These are phyloP conservation scores for Cyberlindnera japonica DNA, from an alignment of 805 yeast genomes.

Conservation along the genomic window DNA sequence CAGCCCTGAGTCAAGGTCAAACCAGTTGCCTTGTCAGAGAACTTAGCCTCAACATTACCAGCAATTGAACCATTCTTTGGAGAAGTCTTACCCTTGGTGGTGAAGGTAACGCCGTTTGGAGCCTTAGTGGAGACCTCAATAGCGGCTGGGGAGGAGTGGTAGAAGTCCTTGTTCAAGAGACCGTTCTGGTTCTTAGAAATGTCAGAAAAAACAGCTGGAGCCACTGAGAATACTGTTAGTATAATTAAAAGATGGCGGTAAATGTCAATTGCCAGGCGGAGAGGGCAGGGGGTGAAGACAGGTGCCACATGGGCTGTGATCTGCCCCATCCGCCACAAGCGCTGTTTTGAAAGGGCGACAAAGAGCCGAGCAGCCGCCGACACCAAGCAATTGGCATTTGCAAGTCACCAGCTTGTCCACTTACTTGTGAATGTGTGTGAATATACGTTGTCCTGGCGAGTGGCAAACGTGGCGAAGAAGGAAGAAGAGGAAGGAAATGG, in stretches of 20 bases:
- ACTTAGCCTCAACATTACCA: slow-evolving; percentile 88
- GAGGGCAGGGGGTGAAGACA: background rate
- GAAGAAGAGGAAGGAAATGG: slow-evolving; percentile 1
- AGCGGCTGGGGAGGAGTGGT: slow-evolving; percentile 82
- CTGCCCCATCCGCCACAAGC: background rate
- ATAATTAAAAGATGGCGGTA: background rate
- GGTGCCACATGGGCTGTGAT: slow-evolving; percentile 4
- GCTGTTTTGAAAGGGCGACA: background rate
- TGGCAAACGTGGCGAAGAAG: background rate
- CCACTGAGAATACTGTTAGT: slow-evolving; percentile 38
- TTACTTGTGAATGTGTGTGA: background rate
- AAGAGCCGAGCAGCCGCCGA: background rate
- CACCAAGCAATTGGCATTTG: background rate
- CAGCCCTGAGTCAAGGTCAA: slow-evolving; percentile 95
- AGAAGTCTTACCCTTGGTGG: slow-evolving; percentile 85
- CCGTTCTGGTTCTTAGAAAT: slow-evolving; percentile 90
- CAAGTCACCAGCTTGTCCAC: background rate
- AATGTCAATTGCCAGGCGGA: background rate
- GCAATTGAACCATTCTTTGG: slow-evolving; percentile 72
- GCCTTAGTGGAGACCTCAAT: slow-evolving; percentile 90
- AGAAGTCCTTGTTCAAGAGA: slow-evolving; percentile 87
- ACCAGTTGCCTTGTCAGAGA: slow-evolving; percentile 89
- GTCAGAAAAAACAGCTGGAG: slow-evolving; percentile 90
- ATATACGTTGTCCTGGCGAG: background rate
- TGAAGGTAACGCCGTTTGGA: slow-evolving; percentile 94